Base-by-base conservation (phyloP, 2,329 filamentous ascomycete species). In the Chaetomiaceae sp. region DNA sequence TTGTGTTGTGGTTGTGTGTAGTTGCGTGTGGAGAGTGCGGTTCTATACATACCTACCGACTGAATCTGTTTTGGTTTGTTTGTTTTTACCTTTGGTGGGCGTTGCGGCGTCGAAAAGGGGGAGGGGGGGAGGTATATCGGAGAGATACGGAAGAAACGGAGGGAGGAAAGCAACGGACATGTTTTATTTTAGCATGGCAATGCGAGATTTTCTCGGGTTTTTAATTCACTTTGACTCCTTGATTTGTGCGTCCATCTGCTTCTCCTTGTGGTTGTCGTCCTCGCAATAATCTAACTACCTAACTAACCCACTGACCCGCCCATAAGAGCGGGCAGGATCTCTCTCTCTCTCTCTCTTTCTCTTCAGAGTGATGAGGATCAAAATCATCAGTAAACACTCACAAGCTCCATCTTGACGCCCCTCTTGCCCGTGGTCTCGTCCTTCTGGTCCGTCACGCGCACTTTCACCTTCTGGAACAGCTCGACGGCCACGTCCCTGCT, bases 391-490 rank as follows among this genome's bases (percentile, higher is more conserved):
- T 57, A 60, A 17, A 55, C 52, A n/a, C 44, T 59, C 14, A 86
- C 71, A 63, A 87, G 66, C 69, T 85, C 83, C 75, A 93, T 78
- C 76, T 85, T 89, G 19, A 91, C 86, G 59, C 88, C 92, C 58
- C 93, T 82, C 83, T 97, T 99, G 50, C 93, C 93, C n/a, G 92
- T 96, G 54, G 82, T 82, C 72, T 95, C 89, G 68, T 99, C 93
- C 75, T 91, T 89, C 65, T 95, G 86, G 66, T 97, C 95, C 62
- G 83, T 88, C 58, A 99, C 90, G 65, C 85, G 82, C 13, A 99
- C 92, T 61, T 77, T 81, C 58, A 99, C 87, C 75, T 92, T 95
- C 68, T 93, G 83, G 76, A 99, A 99, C 53, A 99, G 72, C 68
- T 95, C 89, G 1, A 96, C 79, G 56, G 70, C 77, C 59, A 83